Base-by-base conservation (phyloP, 2,329 filamentous ascomycete species). In the Bipolaris victoriae region DNA sequence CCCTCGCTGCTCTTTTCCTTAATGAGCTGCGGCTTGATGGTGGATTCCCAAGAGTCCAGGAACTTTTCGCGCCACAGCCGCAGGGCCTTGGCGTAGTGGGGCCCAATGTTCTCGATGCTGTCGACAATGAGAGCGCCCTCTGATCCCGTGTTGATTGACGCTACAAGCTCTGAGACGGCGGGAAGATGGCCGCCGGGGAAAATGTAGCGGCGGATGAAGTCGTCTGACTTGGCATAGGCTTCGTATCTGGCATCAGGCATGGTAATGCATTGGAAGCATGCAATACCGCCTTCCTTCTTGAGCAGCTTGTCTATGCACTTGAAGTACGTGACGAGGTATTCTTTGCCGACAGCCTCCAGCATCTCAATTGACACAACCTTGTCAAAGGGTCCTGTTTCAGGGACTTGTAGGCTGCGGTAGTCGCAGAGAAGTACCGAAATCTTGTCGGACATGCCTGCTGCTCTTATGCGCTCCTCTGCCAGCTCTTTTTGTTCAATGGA, bases 301-400 rank as follows among this genome's bases (percentile, higher is more conserved):
- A 92, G 74, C 31, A 90, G 73, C 55, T 79, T 79, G 64, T 90
- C 79, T 49, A 92, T 80, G 62, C 84, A 85, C 16, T 79, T 76
- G 69, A 92, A 92, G 69, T 91, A 92, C 1, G 84, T 88, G 18
- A 82, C 79, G 31, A 92, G 74, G 64, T 85, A 91, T 68, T 89
- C 86, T 49, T 83, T 79, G 3, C 89, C 89, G 0, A 91, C 89
- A 1, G 87, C 87, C 77, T 92, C 90, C 20, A 91, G 78, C 90
- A 92, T 92, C 70, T 92, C 90, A 56, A 91, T 90, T 3, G 87
- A 90, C 7, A 91, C 81, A 6, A 91, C 80, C 71, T 90, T 90
- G 74, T 92, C 89, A 64, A 86, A 92, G 0, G 79, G 77, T 1
- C 75, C 78, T 5, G 65, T 58, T 15, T 72, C 64, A 0, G 86